Conservation (phyloP, 1,139 yeast genomes). For the Arxiozyma telluris region DNA sequence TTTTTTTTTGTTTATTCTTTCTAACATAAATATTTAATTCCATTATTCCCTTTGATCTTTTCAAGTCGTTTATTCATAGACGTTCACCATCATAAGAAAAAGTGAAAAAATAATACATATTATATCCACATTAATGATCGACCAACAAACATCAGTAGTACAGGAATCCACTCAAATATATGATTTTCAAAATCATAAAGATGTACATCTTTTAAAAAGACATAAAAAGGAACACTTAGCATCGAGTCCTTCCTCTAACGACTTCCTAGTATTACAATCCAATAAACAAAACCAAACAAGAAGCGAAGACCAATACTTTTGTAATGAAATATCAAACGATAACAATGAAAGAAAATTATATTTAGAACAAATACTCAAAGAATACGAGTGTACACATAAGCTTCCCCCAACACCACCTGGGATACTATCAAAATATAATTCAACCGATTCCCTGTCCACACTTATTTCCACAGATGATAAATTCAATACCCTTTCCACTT, state of each 20-base stretch:
- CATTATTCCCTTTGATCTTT: neutral
- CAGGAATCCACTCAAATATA: neutral
- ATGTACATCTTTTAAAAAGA: neutral
- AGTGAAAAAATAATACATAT: too few species aligned
- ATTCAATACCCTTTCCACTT: neutral
- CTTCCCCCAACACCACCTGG: neutral
- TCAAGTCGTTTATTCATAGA: too few species aligned
- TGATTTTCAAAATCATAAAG: neutral
- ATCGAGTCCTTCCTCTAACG: neutral
- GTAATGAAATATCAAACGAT: neutral
- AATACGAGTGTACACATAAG: neutral
- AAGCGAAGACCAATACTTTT: neutral
- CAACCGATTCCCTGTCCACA: neutral
- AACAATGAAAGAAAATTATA: neutral
- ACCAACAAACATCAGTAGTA: neutral
- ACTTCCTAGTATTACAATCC: neutral
- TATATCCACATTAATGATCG: neutral
- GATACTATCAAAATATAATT: conserved; percentile 1
- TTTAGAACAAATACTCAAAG: neutral
- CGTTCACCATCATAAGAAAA: too few species aligned
- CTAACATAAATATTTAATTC: too few species aligned
- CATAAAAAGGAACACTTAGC: neutral
- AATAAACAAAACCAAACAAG: neutral
- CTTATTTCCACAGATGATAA: neutral
- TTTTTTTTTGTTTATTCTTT: too few species aligned